These are phyloP conservation scores for Colletotrichum lindemuthianum DNA, from an alignment of 2,329 filamentous ascomycete species.

Conservation along the genomic window DNA sequence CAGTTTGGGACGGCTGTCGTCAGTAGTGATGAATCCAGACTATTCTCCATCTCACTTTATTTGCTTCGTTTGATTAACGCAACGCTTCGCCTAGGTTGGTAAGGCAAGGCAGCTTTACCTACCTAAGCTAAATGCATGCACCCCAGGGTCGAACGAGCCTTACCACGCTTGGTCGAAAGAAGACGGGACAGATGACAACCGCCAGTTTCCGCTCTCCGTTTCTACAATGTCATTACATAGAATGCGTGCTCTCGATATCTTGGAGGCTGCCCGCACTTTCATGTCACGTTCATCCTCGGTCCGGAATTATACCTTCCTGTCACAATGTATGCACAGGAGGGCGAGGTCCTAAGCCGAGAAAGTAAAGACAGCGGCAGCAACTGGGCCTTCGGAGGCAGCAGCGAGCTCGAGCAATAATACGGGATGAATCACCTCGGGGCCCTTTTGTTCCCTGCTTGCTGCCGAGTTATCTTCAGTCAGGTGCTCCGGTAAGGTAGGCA, in stretches of 20 bases:
- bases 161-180: neutral
- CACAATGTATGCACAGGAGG: too few relatives aligned
- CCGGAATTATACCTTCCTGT: too few relatives aligned
- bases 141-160: neutral
- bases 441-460: slow-evolving; percentile 4
- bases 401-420: slow-evolving; percentile 12
- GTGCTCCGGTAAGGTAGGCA: slow-evolving; percentile 24
- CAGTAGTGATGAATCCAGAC: slow-evolving; percentile 28
- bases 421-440: slow-evolving; percentile 19
- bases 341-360: too few relatives aligned
- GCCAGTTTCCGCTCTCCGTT: slow-evolving; percentile 2
- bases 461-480: slow-evolving; percentile 30
- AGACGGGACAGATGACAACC: too few relatives aligned
- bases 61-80: neutral
- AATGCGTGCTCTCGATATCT: neutral
- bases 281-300: too few relatives aligned
- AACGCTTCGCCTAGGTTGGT: neutral
- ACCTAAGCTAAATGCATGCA: neutral
- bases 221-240: slow-evolving; percentile 3
- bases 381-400: slow-evolving; percentile 3
- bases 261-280: too few relatives aligned
- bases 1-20: slow-evolving; percentile 9
- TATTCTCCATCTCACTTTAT: slow-evolving; percentile 4
- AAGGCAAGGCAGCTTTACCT: neutral
- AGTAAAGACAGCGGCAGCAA: neutral